Evolutionary conservation across 2,329 filamentous ascomycete species (phyloP).

Genomic region (Emergomyces africanus): DNA sequence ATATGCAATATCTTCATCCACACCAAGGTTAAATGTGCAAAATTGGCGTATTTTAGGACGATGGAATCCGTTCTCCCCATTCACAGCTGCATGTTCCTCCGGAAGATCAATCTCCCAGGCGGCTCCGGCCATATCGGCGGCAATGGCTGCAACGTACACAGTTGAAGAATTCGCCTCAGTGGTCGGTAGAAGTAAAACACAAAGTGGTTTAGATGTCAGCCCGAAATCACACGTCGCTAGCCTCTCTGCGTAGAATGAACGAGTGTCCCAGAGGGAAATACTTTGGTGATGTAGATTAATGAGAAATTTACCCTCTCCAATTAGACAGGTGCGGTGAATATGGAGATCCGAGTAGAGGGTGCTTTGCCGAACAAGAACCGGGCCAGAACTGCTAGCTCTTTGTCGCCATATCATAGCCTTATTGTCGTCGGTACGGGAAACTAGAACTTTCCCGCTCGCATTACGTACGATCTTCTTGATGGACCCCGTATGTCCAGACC

Average conservation of each 20-base stretch:
- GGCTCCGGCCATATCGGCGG: slow-evolving; percentile 62
- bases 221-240: slow-evolving; percentile 48
- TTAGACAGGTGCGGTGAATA: slow-evolving; percentile 67
- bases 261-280: slow-evolving; percentile 70
- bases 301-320: slow-evolving; percentile 65
- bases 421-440: slow-evolving; percentile 66
- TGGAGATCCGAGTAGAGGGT: slow-evolving; percentile 54
- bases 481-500: slow-evolving; percentile 72
- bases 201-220: slow-evolving; percentile 59
- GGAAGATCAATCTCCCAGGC: slow-evolving; percentile 68
- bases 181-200: slow-evolving; percentile 57
- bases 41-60: slow-evolving; percentile 47
- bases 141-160: slow-evolving; percentile 67
- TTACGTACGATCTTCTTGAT: slow-evolving; percentile 82
- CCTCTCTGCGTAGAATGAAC: slow-evolving; percentile 43
- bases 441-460: slow-evolving; percentile 63
- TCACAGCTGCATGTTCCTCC: slow-evolving; percentile 17
- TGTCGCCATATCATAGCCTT: slow-evolving; percentile 80
- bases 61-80: slow-evolving; percentile 24
- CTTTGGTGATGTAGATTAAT: slow-evolving; percentile 62
- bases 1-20: slow-evolving; percentile 40
- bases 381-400: slow-evolving; percentile 36
- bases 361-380: slow-evolving; percentile 53
- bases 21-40: slow-evolving; percentile 55
- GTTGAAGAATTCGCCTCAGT: slow-evolving; percentile 41